A percentile compares a stretch with the other conserved stretches of the same genome.
phyloP scores from a whole-genome alignment of 176 grass and related monocot genomes.

The Triticum monococcum region DNA sequence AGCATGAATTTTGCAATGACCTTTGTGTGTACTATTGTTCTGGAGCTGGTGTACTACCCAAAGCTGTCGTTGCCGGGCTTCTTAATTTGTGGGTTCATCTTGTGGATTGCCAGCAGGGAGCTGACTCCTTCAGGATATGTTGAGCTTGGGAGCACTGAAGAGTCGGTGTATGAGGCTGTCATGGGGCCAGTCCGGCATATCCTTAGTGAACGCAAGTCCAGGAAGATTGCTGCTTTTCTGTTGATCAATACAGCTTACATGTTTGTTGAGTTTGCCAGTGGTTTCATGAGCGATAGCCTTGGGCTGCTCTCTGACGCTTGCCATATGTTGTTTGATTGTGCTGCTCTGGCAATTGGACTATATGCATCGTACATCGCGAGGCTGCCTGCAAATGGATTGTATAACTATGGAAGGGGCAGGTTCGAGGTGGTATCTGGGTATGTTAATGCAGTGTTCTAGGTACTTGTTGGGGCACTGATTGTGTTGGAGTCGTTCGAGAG shows the following conservation, averaged over 20 bases:
- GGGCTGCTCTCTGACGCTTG: slow-evolving; percentile 94
- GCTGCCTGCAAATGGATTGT: slow-evolving; percentile 81
- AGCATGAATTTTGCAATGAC: slow-evolving; percentile 66
- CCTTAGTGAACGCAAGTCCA: slow-evolving; percentile 74
- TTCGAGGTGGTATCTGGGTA: slow-evolving; percentile 98
- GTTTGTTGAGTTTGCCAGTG: slow-evolving; percentile 81
- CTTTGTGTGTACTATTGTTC: slow-evolving; percentile 73
- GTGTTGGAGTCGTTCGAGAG: slow-evolving; percentile 91
- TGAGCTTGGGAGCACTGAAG: slow-evolving; percentile 57
- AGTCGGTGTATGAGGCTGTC: slow-evolving; percentile 62
- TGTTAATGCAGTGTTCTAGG: slow-evolving; percentile 93
- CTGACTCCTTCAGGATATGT: slow-evolving; percentile 47
- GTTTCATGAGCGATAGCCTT: slow-evolving; percentile 98
- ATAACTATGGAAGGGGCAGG: slow-evolving; percentile 85
- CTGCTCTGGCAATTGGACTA: slow-evolving; percentile 81
- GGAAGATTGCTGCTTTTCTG: slow-evolving; percentile 89
- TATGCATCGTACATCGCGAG: slow-evolving; percentile 89
- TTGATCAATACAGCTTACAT: slow-evolving; percentile 89
- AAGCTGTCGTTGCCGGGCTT: slow-evolving; percentile 74
- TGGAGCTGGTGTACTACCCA: slow-evolving; percentile 90
- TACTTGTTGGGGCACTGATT: slow-evolving; percentile 77
- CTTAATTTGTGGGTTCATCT: slow-evolving; percentile 65
- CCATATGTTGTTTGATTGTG: slow-evolving; percentile 98
- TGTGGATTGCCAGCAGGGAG: slow-evolving; percentile 75
- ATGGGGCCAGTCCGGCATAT: slow-evolving; percentile 80